Base-by-base conservation (phyloP, 371 early-diverging fungal species). In the Mucor sp. region DNA sequence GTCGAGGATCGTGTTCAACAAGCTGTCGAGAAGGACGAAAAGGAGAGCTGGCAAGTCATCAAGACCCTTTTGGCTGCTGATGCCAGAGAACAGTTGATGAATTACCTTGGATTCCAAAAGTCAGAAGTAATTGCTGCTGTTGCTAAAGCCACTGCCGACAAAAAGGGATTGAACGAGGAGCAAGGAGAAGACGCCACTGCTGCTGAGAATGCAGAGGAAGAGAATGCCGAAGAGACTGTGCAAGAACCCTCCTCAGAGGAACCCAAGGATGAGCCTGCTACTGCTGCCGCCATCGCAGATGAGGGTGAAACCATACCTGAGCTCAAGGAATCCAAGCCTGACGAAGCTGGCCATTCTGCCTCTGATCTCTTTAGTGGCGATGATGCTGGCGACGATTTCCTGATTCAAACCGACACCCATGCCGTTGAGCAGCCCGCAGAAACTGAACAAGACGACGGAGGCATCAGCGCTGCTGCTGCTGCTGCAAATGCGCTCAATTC, bases 81-180 rank as follows among this genome's bases (percentile, higher is more conserved):
- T 69, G 91, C 94, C 21, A 87, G 95, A 48, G 93, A 94, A 62
- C 88, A 92, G 66, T 78, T 97, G 47, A 86, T 96, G 55, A 85
- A 90, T 53, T 91, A 94, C 74, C 88, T 97, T 14, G 96, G 96
- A 0, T 95, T 94, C 71, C 88, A 93, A 68, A 90, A 91, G 64
- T 85, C 81, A 9, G 86, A 85, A 58, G 76, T 91, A 48, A 69
- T 84, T 19, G 69, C 84, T 21, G 84, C 86, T 37, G 83, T 86
- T 12, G 74, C 81, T 0, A 73, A 77, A 9, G 63, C 79, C 21
- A 85, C 85, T 41, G 70, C 65, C 4, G 63, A 56, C 17, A 67
- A 69, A 33, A 48, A 63, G 0, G 71, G 64, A 7, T 15, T 48
- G 23, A 60, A 60, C 7, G n/a, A 69, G 61, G 41, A 67, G 63